Conservation (phyloP, 2,329 filamentous ascomycete genomes). For the Fusarium sp. region DNA sequence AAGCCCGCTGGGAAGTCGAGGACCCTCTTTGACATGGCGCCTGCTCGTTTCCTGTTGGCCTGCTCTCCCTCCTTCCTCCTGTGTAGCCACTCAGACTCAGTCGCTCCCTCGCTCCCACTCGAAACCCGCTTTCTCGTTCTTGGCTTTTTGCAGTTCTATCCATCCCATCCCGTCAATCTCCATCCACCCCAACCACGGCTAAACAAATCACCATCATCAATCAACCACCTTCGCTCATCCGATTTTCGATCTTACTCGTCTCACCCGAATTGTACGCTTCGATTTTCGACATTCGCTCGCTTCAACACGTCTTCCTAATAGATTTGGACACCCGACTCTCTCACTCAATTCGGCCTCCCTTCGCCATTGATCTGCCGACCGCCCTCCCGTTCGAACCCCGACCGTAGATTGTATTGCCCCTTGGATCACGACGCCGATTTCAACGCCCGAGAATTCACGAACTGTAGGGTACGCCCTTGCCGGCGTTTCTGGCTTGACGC, state of each 20-base stretch:
- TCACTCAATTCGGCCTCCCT: constrained; percentile 25
- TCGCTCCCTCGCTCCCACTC: constrained; percentile 37
- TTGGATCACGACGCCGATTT: constrained; percentile 33
- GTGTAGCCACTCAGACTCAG: constrained; percentile 40
- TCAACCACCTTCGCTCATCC: constrained; percentile 23
- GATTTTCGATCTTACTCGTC: background rate
- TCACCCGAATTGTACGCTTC: background rate
- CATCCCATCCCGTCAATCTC: constrained; percentile 37
- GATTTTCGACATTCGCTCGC: constrained; percentile 22
- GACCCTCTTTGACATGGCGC: constrained; percentile 33
- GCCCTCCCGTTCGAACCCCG: constrained; percentile 15
- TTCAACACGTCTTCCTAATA: constrained; percentile 10
- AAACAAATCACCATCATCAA: constrained; percentile 19
- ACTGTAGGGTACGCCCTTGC: constrained; percentile 44
- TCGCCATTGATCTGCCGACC: constrained; percentile 28
- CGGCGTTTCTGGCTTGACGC: constrained; percentile 46
- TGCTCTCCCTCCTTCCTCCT: constrained; percentile 29
- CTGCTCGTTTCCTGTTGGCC: constrained; percentile 44
- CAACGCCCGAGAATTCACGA: constrained; percentile 38
- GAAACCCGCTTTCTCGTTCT: constrained; percentile 42
- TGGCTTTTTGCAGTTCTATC: constrained; percentile 45
- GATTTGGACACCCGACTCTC: background rate
- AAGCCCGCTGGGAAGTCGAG: constrained; percentile 26
- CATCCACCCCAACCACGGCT: constrained; percentile 33
- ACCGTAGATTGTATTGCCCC: constrained; percentile 30